Evolutionary conservation across 257 asterid species (phyloP), one percentile per base, ranked within the genome.

Genomic region (Euphrasia confusa): DNA sequence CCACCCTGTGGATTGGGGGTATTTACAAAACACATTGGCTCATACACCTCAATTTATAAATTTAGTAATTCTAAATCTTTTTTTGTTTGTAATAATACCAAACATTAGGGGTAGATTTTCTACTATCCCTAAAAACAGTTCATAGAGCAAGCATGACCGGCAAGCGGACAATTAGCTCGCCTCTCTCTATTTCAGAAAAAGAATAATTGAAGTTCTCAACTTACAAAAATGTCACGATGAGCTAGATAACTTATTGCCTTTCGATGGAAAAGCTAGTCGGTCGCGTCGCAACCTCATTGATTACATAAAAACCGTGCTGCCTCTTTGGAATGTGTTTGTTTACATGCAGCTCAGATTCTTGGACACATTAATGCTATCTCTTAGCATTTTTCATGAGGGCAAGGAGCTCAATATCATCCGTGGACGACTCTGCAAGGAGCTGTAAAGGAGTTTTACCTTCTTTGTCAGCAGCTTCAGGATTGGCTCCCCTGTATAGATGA

Each of bases 391-490:
- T 93, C 73, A 86, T 71, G 66, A 84, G 85, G 63, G 90, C 80
- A 44, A 81, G 79, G 64, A 91, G 83, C 81, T 86, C 95, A 1
- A 76, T 79, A 54, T 91, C 96, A 58, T 78, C 77, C 4, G 78
- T 76, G 45, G 71, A 69, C 10, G 82, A 81, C 62, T 86, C 95
- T 67, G 69, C 71, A 56, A 83, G 69, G 40, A 88, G 84, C 71
- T 83, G 84, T 64, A 61, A 57, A 61, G 95, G 87, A 30, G 89
- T 82, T 73, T 75, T 84, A 44, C 95, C 98, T 68, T 74, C 87
- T 32, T 77, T 74, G 74, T 88, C 96, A 66, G 58, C 76, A 47
- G 83, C 92, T 69, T 72, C 79, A 8, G 95, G 82, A 74, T 83
- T 76, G 53, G 95, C 95, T 54, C 98, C 98, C 83, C 98, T 91